Base-by-base conservation (phyloP, 306 rosid species). In the Purshia tridentata region DNA sequence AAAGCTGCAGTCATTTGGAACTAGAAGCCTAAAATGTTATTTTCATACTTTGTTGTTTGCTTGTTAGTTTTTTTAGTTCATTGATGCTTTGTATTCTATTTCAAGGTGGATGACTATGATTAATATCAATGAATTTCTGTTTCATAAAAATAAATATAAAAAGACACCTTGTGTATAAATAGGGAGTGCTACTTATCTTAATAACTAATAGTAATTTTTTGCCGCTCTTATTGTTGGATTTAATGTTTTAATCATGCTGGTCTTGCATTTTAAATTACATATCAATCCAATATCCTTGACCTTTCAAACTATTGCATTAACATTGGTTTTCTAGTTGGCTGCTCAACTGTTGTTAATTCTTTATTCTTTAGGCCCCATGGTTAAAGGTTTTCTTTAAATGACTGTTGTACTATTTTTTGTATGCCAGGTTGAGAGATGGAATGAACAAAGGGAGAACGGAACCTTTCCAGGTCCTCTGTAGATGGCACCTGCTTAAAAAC, bases 381-480 rank as follows among this genome's bases (percentile, higher is more conserved):
- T 55, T 55, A 42, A 45, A 7, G 1, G 44, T 22, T 18, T 49
- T 22, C 8, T 5, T n/a, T 5, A 29, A 47, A n/a, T 65, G 44
- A 68, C 23, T 4, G 1, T 65, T 72, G 56, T 70, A 29, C 65
- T 72, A 11, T 47, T 84, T 84, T 41, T 2, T 53, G 39, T 72
- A 65, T 69, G 61, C 59, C 93, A 95, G 99, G 55, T 95, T 58
- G 99, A 95, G 51, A 84, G 88, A 75, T 91, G 99, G 99, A 95
- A 95, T 48, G 99, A 95, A 81, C 99, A 91, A 79, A 90, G 98
- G 81, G 99, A 91, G 87, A 91, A 86, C 1, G 98, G 99, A 87
- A 83, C 96, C 68, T 95, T 91, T 80, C 99, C 99, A 11, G 98
- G 99, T 44, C 99, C 96, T 5, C 93, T 95, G 83, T 95, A 91